Evolutionary conservation across 306 rosid species (phyloP).

Genomic region (Luffa acutangula): DNA sequence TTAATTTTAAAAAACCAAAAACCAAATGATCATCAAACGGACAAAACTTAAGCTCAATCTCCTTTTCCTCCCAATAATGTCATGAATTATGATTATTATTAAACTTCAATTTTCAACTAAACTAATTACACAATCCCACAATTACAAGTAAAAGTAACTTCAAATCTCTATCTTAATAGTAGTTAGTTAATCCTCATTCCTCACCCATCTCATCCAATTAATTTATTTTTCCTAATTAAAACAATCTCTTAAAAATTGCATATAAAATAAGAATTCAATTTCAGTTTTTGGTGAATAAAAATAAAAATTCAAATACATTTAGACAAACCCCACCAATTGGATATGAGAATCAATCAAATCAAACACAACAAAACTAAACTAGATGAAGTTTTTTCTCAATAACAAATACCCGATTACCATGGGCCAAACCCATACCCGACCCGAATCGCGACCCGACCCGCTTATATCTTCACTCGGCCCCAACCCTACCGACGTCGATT

Average conservation of each 20-base stretch:
- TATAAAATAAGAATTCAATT: not conserved
- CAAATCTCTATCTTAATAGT: not conserved
- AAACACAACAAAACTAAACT: not conserved
- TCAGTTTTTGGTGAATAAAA: not conserved
- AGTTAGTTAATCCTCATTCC: no score
- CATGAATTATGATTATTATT: not conserved
- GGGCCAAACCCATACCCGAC: constrained; percentile 40
- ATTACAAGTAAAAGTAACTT: not conserved
- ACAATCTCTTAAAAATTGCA: not conserved
- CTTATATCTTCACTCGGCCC: constrained; percentile 45
- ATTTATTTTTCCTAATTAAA: not conserved
- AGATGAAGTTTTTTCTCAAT: not conserved
- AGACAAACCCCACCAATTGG: not conserved
- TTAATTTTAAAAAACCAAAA: no score
- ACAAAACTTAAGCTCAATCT: no score
- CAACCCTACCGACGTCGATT: constrained; percentile 33
- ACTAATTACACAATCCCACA: not conserved
- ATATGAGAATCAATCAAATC: not conserved
- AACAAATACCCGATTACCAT: constrained; percentile 20
- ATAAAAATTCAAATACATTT: not conserved
- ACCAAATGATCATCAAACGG: no score
- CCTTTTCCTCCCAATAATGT: not conserved
- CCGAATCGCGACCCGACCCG: constrained; percentile 21
- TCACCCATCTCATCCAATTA: not conserved
- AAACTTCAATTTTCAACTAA: not conserved